Percentiles rank a stretch among this genome's conserved stretches.
Evolutionary conservation across 176 grass and related monocot genomes (phyloP).

Genomic region (Oryza glumipatula): DNA sequence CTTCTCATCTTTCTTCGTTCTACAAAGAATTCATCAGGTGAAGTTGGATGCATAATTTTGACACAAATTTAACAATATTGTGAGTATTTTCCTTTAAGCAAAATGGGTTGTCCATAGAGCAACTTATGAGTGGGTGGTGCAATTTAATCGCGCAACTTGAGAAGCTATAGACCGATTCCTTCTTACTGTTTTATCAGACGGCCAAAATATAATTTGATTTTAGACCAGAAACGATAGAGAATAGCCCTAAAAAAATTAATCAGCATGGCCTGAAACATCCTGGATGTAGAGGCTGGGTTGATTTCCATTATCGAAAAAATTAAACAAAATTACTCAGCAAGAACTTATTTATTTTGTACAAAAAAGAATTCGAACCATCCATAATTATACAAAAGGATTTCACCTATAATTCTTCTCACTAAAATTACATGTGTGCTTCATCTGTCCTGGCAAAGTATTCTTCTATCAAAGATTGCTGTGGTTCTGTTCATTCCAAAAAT

Average conservation of each 20-base stretch:
- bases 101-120: background rate
- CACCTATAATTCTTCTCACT: background rate
- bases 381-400: constrained; percentile 36
- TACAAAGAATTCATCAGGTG: background rate
- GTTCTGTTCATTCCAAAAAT: constrained; percentile 15
- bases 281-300: background rate
- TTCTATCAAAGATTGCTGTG: background rate
- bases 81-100: background rate
- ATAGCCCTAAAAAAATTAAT: background rate
- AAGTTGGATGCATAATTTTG: background rate
- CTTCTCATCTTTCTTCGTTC: background rate
- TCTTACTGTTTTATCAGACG: background rate
- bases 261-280: background rate
- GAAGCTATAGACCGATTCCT: background rate
- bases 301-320: background rate
- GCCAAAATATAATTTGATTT: background rate
- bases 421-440: constrained; percentile 40
- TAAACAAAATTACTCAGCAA: background rate
- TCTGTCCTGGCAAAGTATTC: constrained; percentile 17
- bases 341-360: constrained; percentile 51
- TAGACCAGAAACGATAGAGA: background rate
- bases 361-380: constrained; percentile 34
- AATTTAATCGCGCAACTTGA: too few relatives aligned
- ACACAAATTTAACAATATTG: background rate
- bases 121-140: background rate